Evolutionary conservation across 1,139 yeast species (phyloP).

Genomic region (Hemisphaericaspora xylofermentans): DNA sequence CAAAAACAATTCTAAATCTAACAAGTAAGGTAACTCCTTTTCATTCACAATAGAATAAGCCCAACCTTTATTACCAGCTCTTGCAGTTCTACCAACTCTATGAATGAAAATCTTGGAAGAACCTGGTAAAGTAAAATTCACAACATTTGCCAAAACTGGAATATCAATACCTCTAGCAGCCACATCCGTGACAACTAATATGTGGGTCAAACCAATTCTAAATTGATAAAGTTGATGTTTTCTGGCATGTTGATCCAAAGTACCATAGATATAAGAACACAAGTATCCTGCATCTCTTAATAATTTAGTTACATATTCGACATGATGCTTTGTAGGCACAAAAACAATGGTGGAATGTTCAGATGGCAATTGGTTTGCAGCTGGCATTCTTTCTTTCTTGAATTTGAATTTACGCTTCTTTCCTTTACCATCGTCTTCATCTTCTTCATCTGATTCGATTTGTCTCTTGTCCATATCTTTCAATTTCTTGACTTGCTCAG

Average conservation of each 20-base stretch:
- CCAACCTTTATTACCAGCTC: constrained; percentile 99
- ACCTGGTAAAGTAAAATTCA: constrained; percentile 87
- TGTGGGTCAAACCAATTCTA: constrained; percentile 75
- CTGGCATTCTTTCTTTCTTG: constrained; percentile 62
- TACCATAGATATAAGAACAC: constrained; percentile 87
- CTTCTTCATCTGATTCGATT: constrained; percentile 50
- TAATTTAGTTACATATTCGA: constrained; percentile 76
- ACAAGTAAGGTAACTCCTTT: constrained; percentile 81
- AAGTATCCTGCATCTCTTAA: constrained; percentile 80
- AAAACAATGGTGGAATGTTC: constrained; percentile 85
- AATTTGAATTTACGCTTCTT: constrained; percentile 38
- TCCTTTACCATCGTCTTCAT: constrained; percentile 34
- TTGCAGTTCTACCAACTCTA: constrained; percentile 98
- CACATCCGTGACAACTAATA: constrained; percentile 94
- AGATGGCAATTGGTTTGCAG: constrained; percentile 82
- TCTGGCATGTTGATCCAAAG: constrained; percentile 94
- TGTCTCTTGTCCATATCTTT: constrained; percentile 45
- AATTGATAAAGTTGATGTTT: constrained; percentile 84
- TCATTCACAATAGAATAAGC: constrained; percentile 89
- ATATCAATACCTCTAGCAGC: constrained; percentile 99
- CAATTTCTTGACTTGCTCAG: constrained; percentile 57
- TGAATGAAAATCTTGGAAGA: constrained; percentile 93
- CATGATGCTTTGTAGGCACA: constrained; percentile 97
- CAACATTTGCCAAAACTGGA: constrained; percentile 91
- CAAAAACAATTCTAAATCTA: constrained; percentile 87